Conservation (phyloP, 441 rosid species). For the Biscutella laevigata region DNA sequence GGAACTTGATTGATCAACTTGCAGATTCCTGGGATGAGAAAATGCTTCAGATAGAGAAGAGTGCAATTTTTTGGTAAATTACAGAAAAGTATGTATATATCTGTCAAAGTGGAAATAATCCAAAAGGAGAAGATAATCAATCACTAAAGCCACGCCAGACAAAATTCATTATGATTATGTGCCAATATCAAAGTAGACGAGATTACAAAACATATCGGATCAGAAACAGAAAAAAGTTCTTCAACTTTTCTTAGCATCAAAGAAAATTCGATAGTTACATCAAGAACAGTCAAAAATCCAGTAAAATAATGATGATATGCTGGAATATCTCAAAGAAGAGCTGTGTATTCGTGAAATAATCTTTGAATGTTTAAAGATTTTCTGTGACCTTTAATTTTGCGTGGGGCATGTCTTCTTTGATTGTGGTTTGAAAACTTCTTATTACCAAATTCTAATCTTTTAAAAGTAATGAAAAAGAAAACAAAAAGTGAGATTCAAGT, state of each 20-base stretch:
- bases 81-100: background rate
- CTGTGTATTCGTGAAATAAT: constrained; percentile 18
- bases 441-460: background rate
- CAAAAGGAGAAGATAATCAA: constrained; percentile 16
- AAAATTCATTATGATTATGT: constrained; percentile 8
- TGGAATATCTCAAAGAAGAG: constrained; percentile 23
- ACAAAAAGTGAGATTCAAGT: constrained; percentile 9
- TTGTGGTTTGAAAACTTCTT: constrained; percentile 27
- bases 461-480: constrained; percentile 3
- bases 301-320: constrained; percentile 19
- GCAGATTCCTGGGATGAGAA: constrained; percentile 1
- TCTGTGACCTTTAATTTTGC: constrained; percentile 7
- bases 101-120: background rate
- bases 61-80: background rate
- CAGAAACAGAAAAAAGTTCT: constrained; percentile 19
- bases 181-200: background rate
- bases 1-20: background rate
- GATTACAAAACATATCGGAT: background rate
- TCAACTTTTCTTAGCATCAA: constrained; percentile 1
- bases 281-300: background rate
- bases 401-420: constrained; percentile 24
- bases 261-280: too few relatives aligned
- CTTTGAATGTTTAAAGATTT: constrained; percentile 21
- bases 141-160: constrained; percentile 18
- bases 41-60: background rate